A percentile compares a stretch with the other conserved stretches of the same genome.
phyloP scores from a whole-genome alignment of 2,329 filamentous ascomycete genomes.

The Neonectria magnoliae region DNA sequence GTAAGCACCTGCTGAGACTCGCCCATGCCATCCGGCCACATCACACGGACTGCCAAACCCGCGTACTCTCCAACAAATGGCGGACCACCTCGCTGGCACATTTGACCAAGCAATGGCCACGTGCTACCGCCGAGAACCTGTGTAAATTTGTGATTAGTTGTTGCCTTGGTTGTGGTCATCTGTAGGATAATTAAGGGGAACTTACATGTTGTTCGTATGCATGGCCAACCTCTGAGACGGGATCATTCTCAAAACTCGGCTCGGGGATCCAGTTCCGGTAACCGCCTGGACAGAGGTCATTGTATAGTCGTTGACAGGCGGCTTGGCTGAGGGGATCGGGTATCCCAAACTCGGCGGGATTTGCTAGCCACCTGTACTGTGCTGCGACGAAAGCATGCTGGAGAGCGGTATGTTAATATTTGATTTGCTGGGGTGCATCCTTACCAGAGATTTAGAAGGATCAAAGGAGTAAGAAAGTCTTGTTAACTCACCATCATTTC shows the following conservation, averaged over 20 bases:
- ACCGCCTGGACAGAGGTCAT: constrained; percentile 9
- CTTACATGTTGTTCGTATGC: constrained; percentile 36
- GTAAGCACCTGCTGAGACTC: constrained; percentile 10
- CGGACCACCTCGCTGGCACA: constrained; percentile 4
- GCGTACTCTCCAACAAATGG: constrained; percentile 26
- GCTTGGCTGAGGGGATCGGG: background rate
- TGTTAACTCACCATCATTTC: constrained; percentile 43
- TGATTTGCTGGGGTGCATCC: background rate
- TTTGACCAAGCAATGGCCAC: constrained; percentile 26
- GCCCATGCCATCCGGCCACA: background rate
- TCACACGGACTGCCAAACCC: constrained; percentile 16
- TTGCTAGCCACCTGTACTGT: constrained; percentile 28
- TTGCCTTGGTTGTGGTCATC: background rate
- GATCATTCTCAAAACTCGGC: constrained; percentile 40
- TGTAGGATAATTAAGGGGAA: background rate
- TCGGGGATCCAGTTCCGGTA: constrained; percentile 11
- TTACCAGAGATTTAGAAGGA: background rate
- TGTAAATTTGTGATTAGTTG: background rate
- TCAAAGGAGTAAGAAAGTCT: too few relatives aligned
- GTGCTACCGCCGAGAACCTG: constrained; percentile 37
- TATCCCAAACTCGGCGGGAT: constrained; percentile 31
- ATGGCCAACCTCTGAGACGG: constrained; percentile 36
- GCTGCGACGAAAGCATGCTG: constrained; percentile 33
- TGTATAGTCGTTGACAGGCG: constrained; percentile 23
- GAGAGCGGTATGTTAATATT: constrained; percentile 10